Evolutionary conservation across 768 basidiomycete species (phyloP).

Genomic region (Xanthoconium stramineum): DNA sequence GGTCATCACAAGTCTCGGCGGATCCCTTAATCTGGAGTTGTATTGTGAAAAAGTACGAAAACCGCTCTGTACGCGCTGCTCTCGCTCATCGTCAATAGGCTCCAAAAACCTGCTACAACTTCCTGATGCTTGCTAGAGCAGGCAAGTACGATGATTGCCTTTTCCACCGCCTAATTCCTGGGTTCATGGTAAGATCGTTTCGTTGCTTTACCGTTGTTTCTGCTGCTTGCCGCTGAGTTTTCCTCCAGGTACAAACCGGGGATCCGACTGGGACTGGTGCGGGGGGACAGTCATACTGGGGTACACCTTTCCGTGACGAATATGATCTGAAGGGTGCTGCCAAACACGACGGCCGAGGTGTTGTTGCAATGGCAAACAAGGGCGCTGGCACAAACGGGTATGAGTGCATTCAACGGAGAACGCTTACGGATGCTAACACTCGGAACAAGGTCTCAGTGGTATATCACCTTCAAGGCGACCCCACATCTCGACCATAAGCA

Average conservation of each 20-base stretch:
- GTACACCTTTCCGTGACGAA: constrained; percentile 94
- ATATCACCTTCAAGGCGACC: constrained; percentile 80
- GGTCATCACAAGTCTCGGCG: constrained; percentile 93
- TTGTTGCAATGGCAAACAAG: constrained; percentile 94
- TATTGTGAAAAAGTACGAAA: constrained; percentile 77
- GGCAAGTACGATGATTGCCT: constrained; percentile 89
- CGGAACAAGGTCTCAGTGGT: constrained; percentile 81
- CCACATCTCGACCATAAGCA: constrained; percentile 90
- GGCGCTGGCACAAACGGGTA: constrained; percentile 88
- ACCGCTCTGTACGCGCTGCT: background rate
- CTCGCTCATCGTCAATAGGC: constrained; percentile 50
- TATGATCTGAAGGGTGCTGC: constrained; percentile 84
- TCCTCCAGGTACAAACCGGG: constrained; percentile 85
- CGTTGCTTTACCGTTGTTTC: background rate
- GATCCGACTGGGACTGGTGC: constrained; percentile 95
- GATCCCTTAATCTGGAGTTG: constrained; percentile 77
- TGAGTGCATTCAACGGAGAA: constrained; percentile 11
- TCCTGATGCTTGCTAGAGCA: constrained; percentile 85
- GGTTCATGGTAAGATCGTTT: constrained; percentile 74
- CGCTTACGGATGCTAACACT: background rate
- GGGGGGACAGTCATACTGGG: constrained; percentile 93
- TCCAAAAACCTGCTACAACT: constrained; percentile 98
- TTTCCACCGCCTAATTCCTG: constrained; percentile 92
- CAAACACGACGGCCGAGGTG: constrained; percentile 81
- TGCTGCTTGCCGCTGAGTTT: background rate